phyloP scores from a whole-genome alignment of 176 grass and related monocot genomes.

The Melocanna baccifera region DNA sequence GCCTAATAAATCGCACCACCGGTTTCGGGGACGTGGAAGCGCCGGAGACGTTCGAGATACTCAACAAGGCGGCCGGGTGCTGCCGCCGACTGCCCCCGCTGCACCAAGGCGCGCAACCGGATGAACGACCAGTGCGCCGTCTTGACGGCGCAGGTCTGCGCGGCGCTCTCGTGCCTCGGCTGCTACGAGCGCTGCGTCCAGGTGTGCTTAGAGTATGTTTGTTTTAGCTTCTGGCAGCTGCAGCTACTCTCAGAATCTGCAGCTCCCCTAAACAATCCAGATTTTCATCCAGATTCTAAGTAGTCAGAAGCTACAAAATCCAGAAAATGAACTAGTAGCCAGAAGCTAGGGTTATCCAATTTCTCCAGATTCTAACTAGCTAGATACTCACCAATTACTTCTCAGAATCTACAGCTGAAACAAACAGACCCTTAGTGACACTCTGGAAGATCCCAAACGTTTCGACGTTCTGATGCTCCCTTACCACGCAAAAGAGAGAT shows the following conservation, averaged over 20 bases:
- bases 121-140: slow-evolving; percentile 79
- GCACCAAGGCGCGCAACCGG: slow-evolving; percentile 66
- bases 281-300: no score
- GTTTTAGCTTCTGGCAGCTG: no score
- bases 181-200: slow-evolving; percentile 78
- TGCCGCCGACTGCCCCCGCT: slow-evolving; percentile 51
- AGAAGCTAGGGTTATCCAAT: no score
- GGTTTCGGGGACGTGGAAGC: slow-evolving; percentile 42
- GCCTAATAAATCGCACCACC: slow-evolving; percentile 41
- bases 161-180: slow-evolving; percentile 67
- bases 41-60: slow-evolving; percentile 42
- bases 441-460: no score
- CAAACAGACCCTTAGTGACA: no score
- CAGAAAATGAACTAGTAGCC: no score
- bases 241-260: no score
- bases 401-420: no score
- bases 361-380: no score
- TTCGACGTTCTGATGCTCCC: background rate
- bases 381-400: no score
- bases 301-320: no score
- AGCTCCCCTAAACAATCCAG: no score
- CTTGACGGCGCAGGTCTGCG: slow-evolving; percentile 51
- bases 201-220: slow-evolving; percentile 59
- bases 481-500: background rate
- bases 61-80: slow-evolving; percentile 57